Evolutionary conservation across 345 rosid species (phyloP).

Genomic region (Populus deltoides): DNA sequence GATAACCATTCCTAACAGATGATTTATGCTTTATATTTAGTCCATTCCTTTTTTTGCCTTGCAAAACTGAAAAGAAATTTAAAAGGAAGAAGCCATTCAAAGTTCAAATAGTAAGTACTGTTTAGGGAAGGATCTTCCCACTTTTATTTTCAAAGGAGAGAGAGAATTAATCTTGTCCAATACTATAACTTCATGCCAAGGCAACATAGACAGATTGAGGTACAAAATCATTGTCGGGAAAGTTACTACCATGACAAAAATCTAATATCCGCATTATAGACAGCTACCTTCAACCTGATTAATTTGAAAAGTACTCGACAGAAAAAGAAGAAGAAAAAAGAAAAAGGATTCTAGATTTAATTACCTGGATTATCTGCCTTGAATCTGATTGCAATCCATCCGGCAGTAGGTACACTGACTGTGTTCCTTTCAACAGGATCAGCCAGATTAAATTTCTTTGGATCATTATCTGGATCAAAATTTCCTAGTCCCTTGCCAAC

Average conservation of each 20-base stretch:
- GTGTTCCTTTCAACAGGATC: constrained; percentile 27
- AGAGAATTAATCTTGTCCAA: background rate
- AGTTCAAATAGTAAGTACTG: no score
- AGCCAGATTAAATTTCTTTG: constrained; percentile 13
- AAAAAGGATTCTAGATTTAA: background rate
- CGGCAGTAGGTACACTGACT: constrained; percentile 15
- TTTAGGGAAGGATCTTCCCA: no score
- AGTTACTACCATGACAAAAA: background rate
- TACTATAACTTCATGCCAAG: background rate
- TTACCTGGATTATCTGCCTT: constrained; percentile 24
- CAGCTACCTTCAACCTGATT: background rate
- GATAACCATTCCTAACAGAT: background rate
- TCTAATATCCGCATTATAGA: background rate
- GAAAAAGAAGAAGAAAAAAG: no score
- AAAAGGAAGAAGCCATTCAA: background rate
- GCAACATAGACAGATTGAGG: background rate
- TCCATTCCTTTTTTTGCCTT: background rate
- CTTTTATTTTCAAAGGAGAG: background rate
- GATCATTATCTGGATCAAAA: constrained; percentile 12
- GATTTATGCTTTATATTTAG: background rate
- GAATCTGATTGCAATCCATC: constrained; percentile 24
- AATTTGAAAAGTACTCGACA: background rate
- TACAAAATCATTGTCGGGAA: background rate
- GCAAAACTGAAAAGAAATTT: background rate
- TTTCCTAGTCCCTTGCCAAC: constrained; percentile 22